Evolutionary conservation across 176 grass and related monocot species (phyloP), one percentile per base, ranked within the genome.

Genomic region (Otatea glauca): DNA sequence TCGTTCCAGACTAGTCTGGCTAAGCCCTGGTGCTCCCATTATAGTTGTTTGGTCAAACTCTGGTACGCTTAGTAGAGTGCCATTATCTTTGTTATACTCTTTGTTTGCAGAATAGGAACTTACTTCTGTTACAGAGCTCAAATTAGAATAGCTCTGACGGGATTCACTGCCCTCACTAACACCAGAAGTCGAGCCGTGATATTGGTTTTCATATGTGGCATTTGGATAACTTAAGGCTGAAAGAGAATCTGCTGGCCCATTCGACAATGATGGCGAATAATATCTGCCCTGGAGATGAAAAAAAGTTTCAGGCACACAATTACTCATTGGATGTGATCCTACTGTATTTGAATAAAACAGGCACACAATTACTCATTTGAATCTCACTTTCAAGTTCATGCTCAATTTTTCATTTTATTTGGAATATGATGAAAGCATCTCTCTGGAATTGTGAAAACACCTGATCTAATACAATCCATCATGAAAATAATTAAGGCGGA

Each of bases 101-200:
- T 74, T 87, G 68, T 84, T 89, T 21, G n/a, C 70, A 78, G 72
- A 88, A 85, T 65, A 88, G 29, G 90, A 96, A 78, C 84, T 99
- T 74, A 96, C 91, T 89, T 99, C 93, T 77, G 85, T 92, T 53
- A 88, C 70, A 65, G 85, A 94, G 64, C 87, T 92, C 73, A 78
- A 78, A 72, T 69, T 92, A 70, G 80, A 92, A 79, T 88, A 74
- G 86, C 82, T 95, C 37, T 88, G 91, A 37, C 66, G 84, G 41
- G 88, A 85, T 86, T 95, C 93, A 90, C 65, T 54, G 54, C 88
- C 76, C 37, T 70, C 90, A 66, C 79, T 88, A 70, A 59, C n/a
- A 18, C 77, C 85, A 66, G 90, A 88, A 77, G 44, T 70, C 39
- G 81, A 75, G 44, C 70, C 64, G 51, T 50, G 83, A 70, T 78